Conservation (phyloP, 2,329 filamentous ascomycete genomes). For the Endoconidiophora polonica region DNA sequence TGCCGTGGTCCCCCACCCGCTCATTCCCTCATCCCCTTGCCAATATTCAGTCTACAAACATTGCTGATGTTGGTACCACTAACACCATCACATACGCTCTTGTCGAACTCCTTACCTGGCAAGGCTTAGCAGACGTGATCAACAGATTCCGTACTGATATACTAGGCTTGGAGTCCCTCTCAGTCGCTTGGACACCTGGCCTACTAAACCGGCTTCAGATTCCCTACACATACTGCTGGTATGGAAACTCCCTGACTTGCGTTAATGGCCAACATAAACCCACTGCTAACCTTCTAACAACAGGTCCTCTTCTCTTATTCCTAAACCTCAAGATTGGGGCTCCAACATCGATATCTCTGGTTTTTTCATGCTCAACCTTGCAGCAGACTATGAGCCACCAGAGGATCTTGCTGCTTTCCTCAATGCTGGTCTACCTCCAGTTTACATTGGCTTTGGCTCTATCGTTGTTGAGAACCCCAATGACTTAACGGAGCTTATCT, state of each 20-base stretch:
- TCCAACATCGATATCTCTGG: slow-evolving; percentile 55
- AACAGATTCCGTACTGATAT: slow-evolving; percentile 67
- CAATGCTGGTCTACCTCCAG: slow-evolving; percentile 49
- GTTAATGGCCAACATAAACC: background rate
- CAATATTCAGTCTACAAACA: slow-evolving; percentile 54
- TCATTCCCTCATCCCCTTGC: slow-evolving; percentile 76
- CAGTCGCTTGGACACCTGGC: slow-evolving; percentile 67
- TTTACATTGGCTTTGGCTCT: slow-evolving; percentile 72
- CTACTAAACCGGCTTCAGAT: slow-evolving; percentile 59
- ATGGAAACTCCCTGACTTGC: slow-evolving; percentile 11
- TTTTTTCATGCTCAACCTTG: slow-evolving; percentile 58
- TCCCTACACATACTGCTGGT: slow-evolving; percentile 84
- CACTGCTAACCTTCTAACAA: background rate
- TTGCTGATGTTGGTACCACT: slow-evolving; percentile 58
- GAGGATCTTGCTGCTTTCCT: slow-evolving; percentile 51
- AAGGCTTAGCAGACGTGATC: slow-evolving; percentile 78
- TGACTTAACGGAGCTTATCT: slow-evolving; percentile 52
- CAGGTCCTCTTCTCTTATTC: slow-evolving; percentile 56
- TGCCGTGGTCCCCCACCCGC: slow-evolving; percentile 81
- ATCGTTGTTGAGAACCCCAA: slow-evolving; percentile 67
- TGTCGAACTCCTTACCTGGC: slow-evolving; percentile 86
- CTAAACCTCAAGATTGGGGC: slow-evolving; percentile 63
- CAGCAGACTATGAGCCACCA: slow-evolving; percentile 48
- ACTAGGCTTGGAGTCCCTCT: slow-evolving; percentile 61
- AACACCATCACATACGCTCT: slow-evolving; percentile 74